Evolutionary conservation across 495 filamentous ascomycete species (phyloP).

Genomic region (Hypomontagnella monticulosa): DNA sequence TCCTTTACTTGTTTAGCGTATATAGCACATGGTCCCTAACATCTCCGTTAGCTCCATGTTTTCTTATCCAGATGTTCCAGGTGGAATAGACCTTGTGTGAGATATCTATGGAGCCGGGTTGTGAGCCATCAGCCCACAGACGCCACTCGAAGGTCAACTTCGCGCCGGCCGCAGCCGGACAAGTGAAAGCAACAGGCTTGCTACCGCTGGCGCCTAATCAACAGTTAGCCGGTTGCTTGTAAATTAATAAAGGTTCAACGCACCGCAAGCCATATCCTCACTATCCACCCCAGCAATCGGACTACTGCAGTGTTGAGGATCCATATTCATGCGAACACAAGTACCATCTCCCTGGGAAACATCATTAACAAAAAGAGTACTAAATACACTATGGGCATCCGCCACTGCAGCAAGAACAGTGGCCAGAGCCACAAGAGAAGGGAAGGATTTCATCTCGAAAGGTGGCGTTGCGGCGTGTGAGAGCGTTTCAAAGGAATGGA

Average conservation of each 20-base stretch:
- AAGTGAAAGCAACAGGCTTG: constrained; percentile 66
- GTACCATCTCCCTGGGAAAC: constrained; percentile 72
- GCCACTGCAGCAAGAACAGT: constrained; percentile 41
- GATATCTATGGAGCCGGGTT: constrained; percentile 65
- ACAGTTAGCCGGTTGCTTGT: constrained; percentile 4
- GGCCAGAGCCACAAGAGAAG: constrained; percentile 43
- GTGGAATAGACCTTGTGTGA: constrained; percentile 64
- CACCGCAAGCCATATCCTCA: constrained; percentile 77
- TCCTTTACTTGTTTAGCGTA: constrained; percentile 73
- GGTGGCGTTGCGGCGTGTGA: background rate
- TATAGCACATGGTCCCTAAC: constrained; percentile 67
- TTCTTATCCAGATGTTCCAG: background rate
- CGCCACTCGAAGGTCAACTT: constrained; percentile 72
- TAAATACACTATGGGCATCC: constrained; percentile 72
- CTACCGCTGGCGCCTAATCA: constrained; percentile 64
- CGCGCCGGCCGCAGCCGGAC: constrained; percentile 60
- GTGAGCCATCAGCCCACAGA: constrained; percentile 63
- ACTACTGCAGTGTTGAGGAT: constrained; percentile 56
- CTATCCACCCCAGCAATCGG: constrained; percentile 64
- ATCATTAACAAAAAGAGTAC: constrained; percentile 71
- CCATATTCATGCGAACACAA: constrained; percentile 72
- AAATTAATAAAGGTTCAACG: constrained; percentile 23
- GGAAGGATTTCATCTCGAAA: constrained; percentile 42
- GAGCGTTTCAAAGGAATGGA: constrained; percentile 2
- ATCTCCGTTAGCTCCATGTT: background rate